Percentiles rank a stretch among this genome's conserved stretches.
Conservation (phyloP, 1,284 basidiomycete species). For the Ganoderma lucidum region DNA sequence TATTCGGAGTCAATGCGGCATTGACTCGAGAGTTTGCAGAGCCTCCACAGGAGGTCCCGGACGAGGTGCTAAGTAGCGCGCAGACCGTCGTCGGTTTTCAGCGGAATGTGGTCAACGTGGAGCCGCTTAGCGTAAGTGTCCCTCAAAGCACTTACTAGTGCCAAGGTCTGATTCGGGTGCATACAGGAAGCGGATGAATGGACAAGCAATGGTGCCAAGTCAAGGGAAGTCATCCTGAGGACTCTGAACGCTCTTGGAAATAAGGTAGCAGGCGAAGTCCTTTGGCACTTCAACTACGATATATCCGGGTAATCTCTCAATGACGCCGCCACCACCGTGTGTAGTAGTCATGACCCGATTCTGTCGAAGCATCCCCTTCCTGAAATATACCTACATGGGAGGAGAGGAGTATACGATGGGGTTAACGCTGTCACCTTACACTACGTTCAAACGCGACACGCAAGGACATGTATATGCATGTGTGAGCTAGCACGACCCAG, state of each 20-base stretch:
- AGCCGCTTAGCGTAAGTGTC: not conserved
- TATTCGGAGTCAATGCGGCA: not conserved
- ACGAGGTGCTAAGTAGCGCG: slow-evolving; percentile 20
- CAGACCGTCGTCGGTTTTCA: slow-evolving; percentile 6
- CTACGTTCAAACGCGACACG: no score
- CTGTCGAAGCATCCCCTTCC: no score
- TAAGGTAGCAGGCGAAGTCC: not conserved
- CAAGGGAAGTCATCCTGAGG: not conserved
- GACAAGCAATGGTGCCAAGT: not conserved
- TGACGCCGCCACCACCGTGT: not conserved
- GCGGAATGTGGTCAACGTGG: not conserved
- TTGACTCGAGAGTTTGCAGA: slow-evolving; percentile 10
- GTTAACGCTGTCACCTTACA: no score
- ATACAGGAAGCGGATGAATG: slow-evolving; percentile 9
- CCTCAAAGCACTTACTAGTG: no score
- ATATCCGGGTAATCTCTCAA: not conserved
- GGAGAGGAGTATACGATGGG: no score
- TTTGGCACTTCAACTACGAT: not conserved
- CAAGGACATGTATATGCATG: no score
- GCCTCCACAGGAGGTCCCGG: slow-evolving; percentile 19
- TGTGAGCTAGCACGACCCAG: no score
- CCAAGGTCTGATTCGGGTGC: not conserved
- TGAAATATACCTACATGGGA: no score
- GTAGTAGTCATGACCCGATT: no score
- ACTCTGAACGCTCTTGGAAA: slow-evolving; percentile 6